These are phyloP conservation scores for Solanum microdontum DNA, from an alignment of 257 asterid genomes.

Conservation along the genomic window DNA sequence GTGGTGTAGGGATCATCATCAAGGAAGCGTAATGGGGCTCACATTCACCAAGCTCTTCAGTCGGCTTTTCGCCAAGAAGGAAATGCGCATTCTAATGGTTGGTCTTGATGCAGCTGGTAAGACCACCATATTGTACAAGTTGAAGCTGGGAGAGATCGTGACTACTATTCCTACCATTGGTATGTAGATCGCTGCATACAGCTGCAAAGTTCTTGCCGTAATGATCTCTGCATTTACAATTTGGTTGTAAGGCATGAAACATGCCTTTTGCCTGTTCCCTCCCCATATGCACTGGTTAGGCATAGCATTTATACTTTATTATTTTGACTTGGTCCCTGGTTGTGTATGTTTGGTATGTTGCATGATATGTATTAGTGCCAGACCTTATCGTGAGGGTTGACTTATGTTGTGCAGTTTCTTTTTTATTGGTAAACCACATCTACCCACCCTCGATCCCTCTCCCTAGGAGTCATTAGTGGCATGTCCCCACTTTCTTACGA, in stretches of 20 bases:
- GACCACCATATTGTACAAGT: conserved; percentile 91
- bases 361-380: neutral
- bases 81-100: conserved; percentile 86
- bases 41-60: conserved; percentile 75
- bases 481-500: neutral
- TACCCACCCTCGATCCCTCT: neutral
- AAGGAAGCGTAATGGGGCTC: conserved; percentile 55
- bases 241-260: neutral
- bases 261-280: neutral
- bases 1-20: conserved; percentile 19
- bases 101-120: conserved; percentile 98
- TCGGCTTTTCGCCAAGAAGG: conserved; percentile 88
- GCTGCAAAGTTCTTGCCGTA: neutral
- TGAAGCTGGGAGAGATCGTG: conserved; percentile 93
- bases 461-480: neutral
- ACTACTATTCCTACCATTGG: conserved; percentile 96
- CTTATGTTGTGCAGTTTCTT: neutral
- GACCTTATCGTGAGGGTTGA: neutral
- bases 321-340: neutral
- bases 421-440: neutral
- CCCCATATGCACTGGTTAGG: neutral
- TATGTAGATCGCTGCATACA: conserved; percentile 15
- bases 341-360: neutral
- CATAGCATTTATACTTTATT: neutral
- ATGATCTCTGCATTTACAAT: neutral